Percentiles rank a stretch among this genome's conserved stretches.
Conservation (phyloP, 202 grass and related monocot genomes). For the Tripidium arundinaceum region DNA sequence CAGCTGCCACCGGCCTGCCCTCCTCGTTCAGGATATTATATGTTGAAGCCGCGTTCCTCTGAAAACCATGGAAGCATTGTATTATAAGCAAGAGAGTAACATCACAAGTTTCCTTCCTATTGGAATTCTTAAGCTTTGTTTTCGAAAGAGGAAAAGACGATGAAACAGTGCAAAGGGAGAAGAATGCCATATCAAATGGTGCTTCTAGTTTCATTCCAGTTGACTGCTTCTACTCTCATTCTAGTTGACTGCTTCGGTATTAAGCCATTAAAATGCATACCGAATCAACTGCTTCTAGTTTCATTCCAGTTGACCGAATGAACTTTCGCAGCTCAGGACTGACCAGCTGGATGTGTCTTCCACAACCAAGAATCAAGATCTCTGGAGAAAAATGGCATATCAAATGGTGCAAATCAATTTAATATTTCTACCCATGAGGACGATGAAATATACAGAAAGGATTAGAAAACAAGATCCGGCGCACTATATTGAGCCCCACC, state of each 20-base stretch:
- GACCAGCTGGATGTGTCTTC: constrained; percentile 47
- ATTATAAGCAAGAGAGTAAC: background rate
- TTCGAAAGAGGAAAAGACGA: background rate
- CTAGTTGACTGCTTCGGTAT: background rate
- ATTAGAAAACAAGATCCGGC: background rate
- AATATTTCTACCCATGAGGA: background rate
- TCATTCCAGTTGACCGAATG: constrained; percentile 67
- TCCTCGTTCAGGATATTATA: constrained; percentile 93
- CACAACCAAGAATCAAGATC: constrained; percentile 74
- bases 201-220: no score
- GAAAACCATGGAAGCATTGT: constrained; percentile 14
- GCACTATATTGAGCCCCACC: background rate
- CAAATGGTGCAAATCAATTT: background rate
- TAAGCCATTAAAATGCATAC: constrained; percentile 22
- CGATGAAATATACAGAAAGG: background rate
- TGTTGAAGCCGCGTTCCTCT: constrained; percentile 92
- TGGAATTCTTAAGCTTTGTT: background rate
- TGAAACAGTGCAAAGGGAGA: background rate
- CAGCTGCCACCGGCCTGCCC: constrained; percentile 65
- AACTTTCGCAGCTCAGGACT: constrained; percentile 61
- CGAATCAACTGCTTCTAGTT: constrained; percentile 67
- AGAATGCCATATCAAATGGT: no score
- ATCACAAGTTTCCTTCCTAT: background rate
- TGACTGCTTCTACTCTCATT: no score
- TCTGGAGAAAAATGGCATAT: constrained; percentile 45